Base-by-base conservation (phyloP, 1,284 basidiomycete genomes). In the Ceratobasidium sp. region DNA sequence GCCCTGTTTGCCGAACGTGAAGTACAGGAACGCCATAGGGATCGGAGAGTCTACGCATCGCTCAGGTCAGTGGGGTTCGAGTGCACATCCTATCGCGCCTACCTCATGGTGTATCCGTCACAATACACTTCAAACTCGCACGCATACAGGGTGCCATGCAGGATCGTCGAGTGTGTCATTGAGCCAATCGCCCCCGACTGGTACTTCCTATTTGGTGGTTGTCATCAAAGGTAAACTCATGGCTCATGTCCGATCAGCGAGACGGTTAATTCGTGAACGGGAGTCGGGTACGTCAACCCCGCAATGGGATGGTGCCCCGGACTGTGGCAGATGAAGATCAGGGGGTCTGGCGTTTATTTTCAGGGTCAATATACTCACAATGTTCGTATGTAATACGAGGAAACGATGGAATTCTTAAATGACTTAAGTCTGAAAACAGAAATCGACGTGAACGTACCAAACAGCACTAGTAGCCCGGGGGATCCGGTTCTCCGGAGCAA, bases 91-190 rank as follows among this genome's bases (percentile, higher is more conserved):
- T n/a, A 62, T 23, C 13, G 26, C 71, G 77, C 78, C 77, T 42
- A 80, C 79, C 81, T 78, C 80, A 87, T 83, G 78, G 84, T 83
- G 85, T 94, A 96, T 13, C 96, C 96, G 84, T 98, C 96, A 44
- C 94, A 94, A 85, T 92, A 94, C 46, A 96, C 91, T 84, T 97
- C 96, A 66, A 98, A 88, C 86, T 97, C 96, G 84, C 96, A 97
- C 81, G 93, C 93, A 86, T 98, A 98, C 84, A 95, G 91, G 80
- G 89, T 91, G 73, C 96, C 96, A 84, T 98, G 96, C 42, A 98
- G 90, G 20, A 94, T 93, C 76, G 94, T 93, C 52, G 94, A 89
- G 82, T 98, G 96, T 23, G 90, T 94, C 85, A 98, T 93, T 77
- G 90, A 93, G n/a, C 96, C 96, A 33, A 97, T 93, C 42, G 96